Evolutionary conservation across 768 basidiomycete genomes (phyloP).

Genomic region (Amyloporia xantha): DNA sequence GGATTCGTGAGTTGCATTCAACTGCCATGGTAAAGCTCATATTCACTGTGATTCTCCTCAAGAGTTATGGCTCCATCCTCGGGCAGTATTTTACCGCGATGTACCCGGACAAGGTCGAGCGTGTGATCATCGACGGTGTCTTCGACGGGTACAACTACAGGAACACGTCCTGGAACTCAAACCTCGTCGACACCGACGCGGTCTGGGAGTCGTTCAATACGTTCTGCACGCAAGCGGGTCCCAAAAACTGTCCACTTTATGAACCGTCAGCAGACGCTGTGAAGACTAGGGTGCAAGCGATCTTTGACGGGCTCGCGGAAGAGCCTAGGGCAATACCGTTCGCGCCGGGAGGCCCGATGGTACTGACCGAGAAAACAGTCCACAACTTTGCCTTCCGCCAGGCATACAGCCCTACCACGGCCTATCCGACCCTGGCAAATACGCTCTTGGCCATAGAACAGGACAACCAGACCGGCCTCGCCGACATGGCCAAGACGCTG

Average conservation of each 20-base stretch:
- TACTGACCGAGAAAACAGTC: constrained; percentile 11
- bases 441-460: constrained; percentile 10
- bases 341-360: constrained; percentile 8
- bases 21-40: too few relatives aligned
- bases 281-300: constrained; percentile 10
- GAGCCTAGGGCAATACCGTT: constrained; percentile 8
- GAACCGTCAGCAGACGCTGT: constrained; percentile 16
- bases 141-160: constrained; percentile 21
- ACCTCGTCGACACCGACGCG: constrained; percentile 20
- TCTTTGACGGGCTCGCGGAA: constrained; percentile 5
- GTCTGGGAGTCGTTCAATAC: constrained; percentile 12
- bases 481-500: constrained; percentile 6
- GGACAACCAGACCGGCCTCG: constrained; percentile 9
- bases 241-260: constrained; percentile 18
- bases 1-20: constrained; percentile 19
- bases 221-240: constrained; percentile 20
- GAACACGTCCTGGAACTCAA: constrained; percentile 15
- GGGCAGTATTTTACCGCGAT: constrained; percentile 25
- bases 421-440: constrained; percentile 8
- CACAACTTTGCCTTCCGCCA: constrained; percentile 7
- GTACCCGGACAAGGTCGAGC: constrained; percentile 27
- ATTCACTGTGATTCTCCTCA: not conserved
- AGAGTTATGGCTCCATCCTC: constrained; percentile 14
- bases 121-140: constrained; percentile 27
- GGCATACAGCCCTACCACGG: constrained; percentile 6